Conservation (phyloP, 495 filamentous ascomycete genomes). For the Ramalina peruviana region DNA sequence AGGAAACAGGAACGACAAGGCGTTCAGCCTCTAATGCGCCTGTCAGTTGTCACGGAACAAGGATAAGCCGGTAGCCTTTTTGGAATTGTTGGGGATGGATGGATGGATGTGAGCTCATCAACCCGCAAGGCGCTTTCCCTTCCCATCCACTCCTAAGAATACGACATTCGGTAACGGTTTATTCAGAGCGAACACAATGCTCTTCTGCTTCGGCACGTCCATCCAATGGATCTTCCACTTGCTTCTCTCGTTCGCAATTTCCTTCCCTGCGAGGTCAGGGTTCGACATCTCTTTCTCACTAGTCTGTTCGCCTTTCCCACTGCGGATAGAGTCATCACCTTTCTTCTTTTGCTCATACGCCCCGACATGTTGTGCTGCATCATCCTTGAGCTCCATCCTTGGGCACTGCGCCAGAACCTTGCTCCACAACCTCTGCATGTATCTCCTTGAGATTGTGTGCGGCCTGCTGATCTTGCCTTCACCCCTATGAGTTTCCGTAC, state of each 20-base stretch:
- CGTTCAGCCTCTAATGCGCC: too few relatives aligned
- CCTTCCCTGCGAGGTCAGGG: background rate
- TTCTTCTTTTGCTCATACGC: conserved; percentile 5
- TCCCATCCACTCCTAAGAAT: conserved; percentile 13
- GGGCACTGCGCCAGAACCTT: conserved; percentile 16
- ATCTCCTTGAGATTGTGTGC: conserved; percentile 12
- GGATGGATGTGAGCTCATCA: background rate
- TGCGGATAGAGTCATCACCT: background rate
- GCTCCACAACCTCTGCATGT: conserved; percentile 18
- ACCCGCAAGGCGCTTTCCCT: background rate
- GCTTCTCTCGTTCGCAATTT: background rate
- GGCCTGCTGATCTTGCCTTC: conserved; percentile 7
- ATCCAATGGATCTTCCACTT: background rate
- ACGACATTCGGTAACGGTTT: conserved; percentile 20
- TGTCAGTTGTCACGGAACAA: too few relatives aligned
- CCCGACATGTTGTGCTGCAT: conserved; percentile 5
- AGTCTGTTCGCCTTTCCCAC: background rate
- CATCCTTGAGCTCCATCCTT: conserved; percentile 10
- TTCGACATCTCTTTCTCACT: background rate
- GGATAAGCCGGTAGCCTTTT: too few relatives aligned
- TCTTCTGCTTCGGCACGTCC: background rate
- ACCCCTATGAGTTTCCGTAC: background rate
- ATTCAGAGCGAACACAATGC: background rate
- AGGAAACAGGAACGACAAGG: too few relatives aligned
- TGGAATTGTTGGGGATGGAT: too few relatives aligned